Conservation (phyloP, 2,329 filamentous ascomycete genomes). For the Venturia pyrina region DNA sequence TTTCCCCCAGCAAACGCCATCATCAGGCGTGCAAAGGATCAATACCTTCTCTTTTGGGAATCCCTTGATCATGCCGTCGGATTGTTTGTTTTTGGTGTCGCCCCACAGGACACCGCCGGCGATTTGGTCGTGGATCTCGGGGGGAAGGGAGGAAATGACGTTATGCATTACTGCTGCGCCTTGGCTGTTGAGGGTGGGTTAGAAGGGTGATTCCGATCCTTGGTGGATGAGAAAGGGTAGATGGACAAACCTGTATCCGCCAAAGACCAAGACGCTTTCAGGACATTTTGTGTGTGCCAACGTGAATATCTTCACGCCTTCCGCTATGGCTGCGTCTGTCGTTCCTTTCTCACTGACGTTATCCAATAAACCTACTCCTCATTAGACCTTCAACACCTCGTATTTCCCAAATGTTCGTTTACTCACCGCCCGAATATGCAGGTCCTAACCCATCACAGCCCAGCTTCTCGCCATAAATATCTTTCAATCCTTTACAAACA, state of each 20-base stretch:
- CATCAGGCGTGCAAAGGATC: conserved; percentile 20
- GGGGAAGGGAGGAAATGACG: conserved; percentile 27
- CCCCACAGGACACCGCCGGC: conserved; percentile 35
- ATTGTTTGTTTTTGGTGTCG: conserved; percentile 30
- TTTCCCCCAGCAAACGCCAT: conserved; percentile 19
- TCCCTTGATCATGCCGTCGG: conserved; percentile 23
- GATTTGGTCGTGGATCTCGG: conserved; percentile 22
- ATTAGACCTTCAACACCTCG: neutral
- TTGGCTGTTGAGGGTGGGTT: conserved; percentile 23
- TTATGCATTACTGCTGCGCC: conserved; percentile 36
- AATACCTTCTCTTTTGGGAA: conserved; percentile 20
- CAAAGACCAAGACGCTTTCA: neutral
- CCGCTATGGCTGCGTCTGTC: neutral
- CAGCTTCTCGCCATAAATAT: neutral
- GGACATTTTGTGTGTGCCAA: neutral
- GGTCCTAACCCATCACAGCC: conserved; percentile 5
- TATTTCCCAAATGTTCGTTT: no score
- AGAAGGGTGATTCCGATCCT: neutral
- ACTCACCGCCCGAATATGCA: neutral
- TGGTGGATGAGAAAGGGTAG: neutral
- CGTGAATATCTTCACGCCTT: neutral
- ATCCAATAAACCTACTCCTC: neutral
- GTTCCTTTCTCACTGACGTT: conserved; percentile 1
- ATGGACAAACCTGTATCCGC: neutral
- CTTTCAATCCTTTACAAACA: neutral